Conservation (phyloP, 2,329 filamentous ascomycete genomes). For the Epichloe gansuensis region DNA sequence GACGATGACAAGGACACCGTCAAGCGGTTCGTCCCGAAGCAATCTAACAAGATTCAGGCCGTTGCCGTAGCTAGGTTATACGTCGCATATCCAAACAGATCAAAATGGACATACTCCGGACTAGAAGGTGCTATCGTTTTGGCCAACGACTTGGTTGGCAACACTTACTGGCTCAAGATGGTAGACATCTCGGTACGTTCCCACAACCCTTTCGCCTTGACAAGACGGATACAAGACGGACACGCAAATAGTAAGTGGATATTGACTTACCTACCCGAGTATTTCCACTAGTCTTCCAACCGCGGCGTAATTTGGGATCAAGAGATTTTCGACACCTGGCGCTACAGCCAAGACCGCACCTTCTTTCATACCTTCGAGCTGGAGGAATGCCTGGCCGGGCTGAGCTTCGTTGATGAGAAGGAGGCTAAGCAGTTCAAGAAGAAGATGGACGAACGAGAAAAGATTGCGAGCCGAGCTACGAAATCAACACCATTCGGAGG, state of each 20-base stretch:
- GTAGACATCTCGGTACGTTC: conserved; percentile 76
- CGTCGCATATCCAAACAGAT: conserved; percentile 74
- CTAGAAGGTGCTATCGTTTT: conserved; percentile 85
- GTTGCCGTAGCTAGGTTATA: conserved; percentile 90
- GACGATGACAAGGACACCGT: conserved; percentile 95
- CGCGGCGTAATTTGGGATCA: conserved; percentile 93
- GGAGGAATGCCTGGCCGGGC: conserved; percentile 76
- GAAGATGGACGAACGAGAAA: conserved; percentile 93
- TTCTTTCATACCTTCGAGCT: conserved; percentile 98
- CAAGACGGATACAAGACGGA: no score
- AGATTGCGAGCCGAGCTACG: conserved; percentile 85
- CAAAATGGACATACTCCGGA: conserved; percentile 87
- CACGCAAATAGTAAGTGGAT: no score
- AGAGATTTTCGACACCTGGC: conserved; percentile 91
- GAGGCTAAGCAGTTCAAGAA: conserved; percentile 95
- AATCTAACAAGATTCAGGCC: conserved; percentile 93
- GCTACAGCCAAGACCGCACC: conserved; percentile 90
- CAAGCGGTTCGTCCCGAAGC: conserved; percentile 85
- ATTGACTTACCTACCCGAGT: conserved; percentile 5
- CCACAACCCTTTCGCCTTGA: neutral
- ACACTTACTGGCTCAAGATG: conserved; percentile 95
- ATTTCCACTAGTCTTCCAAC: conserved; percentile 45
- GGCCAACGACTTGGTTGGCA: conserved; percentile 84
- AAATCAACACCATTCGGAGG: conserved; percentile 63
- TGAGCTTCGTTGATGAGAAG: conserved; percentile 94